phyloP scores from a whole-genome alignment of 2,329 filamentous ascomycete species.

The Diaporthe destruens region DNA sequence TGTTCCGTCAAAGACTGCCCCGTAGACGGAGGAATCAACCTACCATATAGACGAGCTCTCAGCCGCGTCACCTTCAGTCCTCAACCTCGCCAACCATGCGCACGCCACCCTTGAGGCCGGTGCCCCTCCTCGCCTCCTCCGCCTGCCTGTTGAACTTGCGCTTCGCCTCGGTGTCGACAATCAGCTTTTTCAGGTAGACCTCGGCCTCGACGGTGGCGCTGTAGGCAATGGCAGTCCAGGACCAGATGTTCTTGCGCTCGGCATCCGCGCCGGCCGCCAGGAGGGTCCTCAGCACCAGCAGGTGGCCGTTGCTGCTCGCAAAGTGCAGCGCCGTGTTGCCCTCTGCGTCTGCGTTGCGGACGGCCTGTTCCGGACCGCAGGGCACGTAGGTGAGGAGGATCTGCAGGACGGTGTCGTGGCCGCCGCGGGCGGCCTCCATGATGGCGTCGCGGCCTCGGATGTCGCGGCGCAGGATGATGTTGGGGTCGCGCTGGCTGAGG shows the following conservation, averaged over 20 bases:
- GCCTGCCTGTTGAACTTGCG: constrained; percentile 54
- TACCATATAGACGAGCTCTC: neutral
- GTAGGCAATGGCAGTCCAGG: constrained; percentile 88
- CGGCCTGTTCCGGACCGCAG: constrained; percentile 63
- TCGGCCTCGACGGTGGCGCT: constrained; percentile 85
- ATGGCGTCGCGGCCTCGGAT: constrained; percentile 78
- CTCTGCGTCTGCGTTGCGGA: constrained; percentile 72
- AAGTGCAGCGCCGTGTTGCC: constrained; percentile 93
- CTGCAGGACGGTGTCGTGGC: constrained; percentile 75
- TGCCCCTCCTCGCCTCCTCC: constrained; percentile 57
- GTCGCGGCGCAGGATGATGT: constrained; percentile 75
- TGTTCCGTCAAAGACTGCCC: too few relatives aligned
- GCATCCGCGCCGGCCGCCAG: constrained; percentile 84
- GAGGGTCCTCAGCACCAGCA: constrained; percentile 81
- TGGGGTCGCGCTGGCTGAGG: constrained; percentile 73
- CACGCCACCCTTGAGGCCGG: constrained; percentile 60
- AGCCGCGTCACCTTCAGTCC: constrained; percentile 45
- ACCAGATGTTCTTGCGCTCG: constrained; percentile 78
- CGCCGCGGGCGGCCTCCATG: constrained; percentile 72
- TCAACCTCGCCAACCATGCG: constrained; percentile 50
- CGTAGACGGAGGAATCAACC: neutral
- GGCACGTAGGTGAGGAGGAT: constrained; percentile 73
- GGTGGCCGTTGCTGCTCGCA: constrained; percentile 83
- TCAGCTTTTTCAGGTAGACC: constrained; percentile 83
- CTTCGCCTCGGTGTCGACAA: constrained; percentile 77